phyloP scores from a whole-genome alignment of 2,329 filamentous ascomycete genomes.

The Penicillium sp. region DNA sequence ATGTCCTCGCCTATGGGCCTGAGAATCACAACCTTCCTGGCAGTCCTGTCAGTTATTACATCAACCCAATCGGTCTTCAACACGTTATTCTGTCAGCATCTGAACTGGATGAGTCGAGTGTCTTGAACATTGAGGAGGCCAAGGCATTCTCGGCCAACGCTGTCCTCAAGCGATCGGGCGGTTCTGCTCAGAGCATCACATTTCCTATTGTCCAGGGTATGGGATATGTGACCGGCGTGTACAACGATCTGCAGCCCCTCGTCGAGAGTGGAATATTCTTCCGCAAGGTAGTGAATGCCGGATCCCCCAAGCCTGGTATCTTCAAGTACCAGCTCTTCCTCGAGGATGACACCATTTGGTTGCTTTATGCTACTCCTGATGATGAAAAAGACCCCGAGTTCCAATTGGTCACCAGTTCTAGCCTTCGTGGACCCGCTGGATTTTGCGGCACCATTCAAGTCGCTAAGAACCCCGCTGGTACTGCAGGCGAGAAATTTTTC shows the following conservation, averaged over 20 bases:
- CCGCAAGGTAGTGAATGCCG: constrained; percentile 61
- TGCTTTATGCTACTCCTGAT: constrained; percentile 72
- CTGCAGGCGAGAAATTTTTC: constrained; percentile 67
- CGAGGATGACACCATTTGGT: constrained; percentile 74
- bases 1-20: constrained; percentile 68
- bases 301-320: constrained; percentile 62
- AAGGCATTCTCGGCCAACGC: constrained; percentile 66
- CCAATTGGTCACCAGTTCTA: constrained; percentile 66
- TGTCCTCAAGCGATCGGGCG: constrained; percentile 62
- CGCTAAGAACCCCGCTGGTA: constrained; percentile 69
- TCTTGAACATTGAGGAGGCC: constrained; percentile 57
- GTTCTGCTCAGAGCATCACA: constrained; percentile 63
- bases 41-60: constrained; percentile 69
- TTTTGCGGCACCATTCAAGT: constrained; percentile 84
- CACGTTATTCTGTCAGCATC: constrained; percentile 77
- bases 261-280: constrained; percentile 78
- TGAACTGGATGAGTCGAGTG: constrained; percentile 68
- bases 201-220: constrained; percentile 90
- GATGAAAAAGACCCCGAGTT: constrained; percentile 67
- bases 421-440: constrained; percentile 65
- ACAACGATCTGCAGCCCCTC: constrained; percentile 69
- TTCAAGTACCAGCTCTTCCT: constrained; percentile 76
- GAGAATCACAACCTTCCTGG: constrained; percentile 56
- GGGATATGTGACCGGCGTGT: constrained; percentile 80
- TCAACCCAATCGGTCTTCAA: constrained; percentile 81